Base-by-base conservation (phyloP, 257 asterid species). In the Ilex aquifolium region DNA sequence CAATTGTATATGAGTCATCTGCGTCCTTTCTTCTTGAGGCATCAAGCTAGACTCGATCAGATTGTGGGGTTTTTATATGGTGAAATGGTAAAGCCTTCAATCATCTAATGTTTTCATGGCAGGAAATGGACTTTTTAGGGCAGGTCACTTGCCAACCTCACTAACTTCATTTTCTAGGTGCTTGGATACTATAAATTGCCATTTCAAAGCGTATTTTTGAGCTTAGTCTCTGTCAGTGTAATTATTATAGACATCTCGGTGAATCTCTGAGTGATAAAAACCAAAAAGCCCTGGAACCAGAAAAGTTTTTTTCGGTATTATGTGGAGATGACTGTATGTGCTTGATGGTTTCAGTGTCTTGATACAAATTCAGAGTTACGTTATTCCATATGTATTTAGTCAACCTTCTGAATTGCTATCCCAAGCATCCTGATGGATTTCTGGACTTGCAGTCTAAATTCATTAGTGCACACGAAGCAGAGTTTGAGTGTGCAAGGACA, bases 371-470 rank as follows among this genome's bases (percentile, higher is more conserved):
- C 5, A 12, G 14, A 15, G 13, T 11, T 49, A 7, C 13, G 50
- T 7, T 7, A 7, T 32, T 14, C 10, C 12, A 56, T 31, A n/a
- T 52, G 56, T n/a, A 13, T 44, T 61, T 30, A 29, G 44, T 21
- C 40, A 29, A 32, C 31, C 4, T 53, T 69, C 40, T 55, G 15
- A 27, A 52, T 36, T 50, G 17, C 32, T 54, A 52, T 57, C 50
- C 29, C 32, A 7, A 6, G 39, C 21, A 40, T n/a, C 13, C 6
- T 15, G 14, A 51, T 57, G 42, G 60, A 44, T 9, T 49, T 56
- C 36, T 51, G 51, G 61, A 50, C 44, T 31, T 68, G 76, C 91
- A 93, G 99, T 77, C 72, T 58, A 93, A 81, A 74, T 85, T 90
- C 70, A 76, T 72, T 68, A 82, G 79, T 60, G 42, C 78, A 42